Conservation (phyloP, 371 early-diverging fungal genomes). For the Mortierella sp. region DNA sequence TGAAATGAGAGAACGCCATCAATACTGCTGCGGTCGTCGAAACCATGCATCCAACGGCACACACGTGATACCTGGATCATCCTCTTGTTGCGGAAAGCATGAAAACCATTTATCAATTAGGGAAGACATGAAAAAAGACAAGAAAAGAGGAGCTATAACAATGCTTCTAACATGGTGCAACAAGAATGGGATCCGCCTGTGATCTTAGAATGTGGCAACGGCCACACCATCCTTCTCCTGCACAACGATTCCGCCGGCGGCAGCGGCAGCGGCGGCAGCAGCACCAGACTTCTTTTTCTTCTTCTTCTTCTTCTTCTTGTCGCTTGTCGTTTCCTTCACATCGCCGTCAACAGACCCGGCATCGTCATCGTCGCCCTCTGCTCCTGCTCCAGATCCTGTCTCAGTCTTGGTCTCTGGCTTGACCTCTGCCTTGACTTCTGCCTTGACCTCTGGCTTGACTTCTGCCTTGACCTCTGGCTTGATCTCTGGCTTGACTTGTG, state of each 20-base stretch:
- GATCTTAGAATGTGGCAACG: conserved; percentile 37
- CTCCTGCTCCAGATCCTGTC: neutral
- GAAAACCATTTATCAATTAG: too few relatives aligned
- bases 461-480: too few relatives aligned
- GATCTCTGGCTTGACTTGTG: too few relatives aligned
- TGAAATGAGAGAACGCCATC: too few relatives aligned
- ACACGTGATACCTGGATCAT: too few relatives aligned
- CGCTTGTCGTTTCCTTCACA: conserved; percentile 6
- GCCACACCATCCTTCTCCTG: conserved; percentile 51
- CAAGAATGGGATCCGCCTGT: neutral
- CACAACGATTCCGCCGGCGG: conserved; percentile 17
- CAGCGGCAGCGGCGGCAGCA: neutral
- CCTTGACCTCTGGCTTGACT: too few relatives aligned
- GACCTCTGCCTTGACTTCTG: too few relatives aligned
- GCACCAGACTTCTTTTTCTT: conserved; percentile 23
- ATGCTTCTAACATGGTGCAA: neutral
- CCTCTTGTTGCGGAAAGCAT: too few relatives aligned
- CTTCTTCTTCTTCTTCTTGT: conserved; percentile 41
- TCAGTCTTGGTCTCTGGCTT: too few relatives aligned
- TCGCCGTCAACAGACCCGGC: conserved; percentile 13
- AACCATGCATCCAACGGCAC: too few relatives aligned
- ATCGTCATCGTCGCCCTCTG: conserved; percentile 10
- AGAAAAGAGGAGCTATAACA: neutral
- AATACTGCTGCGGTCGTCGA: too few relatives aligned
- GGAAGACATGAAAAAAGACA: neutral